Evolutionary conservation across 176 grass and related monocot species (phyloP), one percentile per base, ranked within the genome.

Genomic region (Puya raimondii): DNA sequence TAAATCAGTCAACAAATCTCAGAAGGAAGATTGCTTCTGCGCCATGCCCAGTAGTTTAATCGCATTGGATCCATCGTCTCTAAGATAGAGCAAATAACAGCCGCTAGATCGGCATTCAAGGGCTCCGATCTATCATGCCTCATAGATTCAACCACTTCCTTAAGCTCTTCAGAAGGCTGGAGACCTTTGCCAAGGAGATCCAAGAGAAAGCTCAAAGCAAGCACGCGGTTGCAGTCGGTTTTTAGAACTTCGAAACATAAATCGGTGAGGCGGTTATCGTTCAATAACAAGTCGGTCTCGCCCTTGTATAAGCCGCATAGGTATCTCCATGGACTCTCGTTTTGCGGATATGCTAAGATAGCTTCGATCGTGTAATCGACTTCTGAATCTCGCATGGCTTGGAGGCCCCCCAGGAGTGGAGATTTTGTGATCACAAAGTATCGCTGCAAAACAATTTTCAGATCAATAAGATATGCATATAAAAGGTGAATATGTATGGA

Each of bases 241-340:
- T 84, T 92, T 65, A 97, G 72, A 72, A 93, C 87, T 71, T 90
- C 74, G 53, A 97, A 56, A 76, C 89, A 97, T 49, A 78, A 23
- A 67, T 73, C 76, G 68, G 86, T 84, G 47, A 93, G 69, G 70
- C 80, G 70, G 49, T 78, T 50, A 6, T 97, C 89, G 11, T 68
- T 78, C 74, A 86, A 53, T 75, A 93, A 64, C 72, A 75, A 85
- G 61, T 78, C 75, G 51, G 72, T 80, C 10, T 83, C 80, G 6
- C 77, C 89, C 81, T 93, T 97, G 75, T 84, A 90, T 53, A 97
- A 69, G 68, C 89, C 94, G 17, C 79, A 76, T 65, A 97, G 86
- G 56, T 97, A 93, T 74, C 84, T 90, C 94, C 94, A 97, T 15
- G 94, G 84, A 69, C 94, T 93, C 84, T 97, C 94, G 15, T 97